These are phyloP conservation scores for Aegilops tauschii DNA, from an alignment of 176 grass and related monocot genomes.

Conservation along the genomic window DNA sequence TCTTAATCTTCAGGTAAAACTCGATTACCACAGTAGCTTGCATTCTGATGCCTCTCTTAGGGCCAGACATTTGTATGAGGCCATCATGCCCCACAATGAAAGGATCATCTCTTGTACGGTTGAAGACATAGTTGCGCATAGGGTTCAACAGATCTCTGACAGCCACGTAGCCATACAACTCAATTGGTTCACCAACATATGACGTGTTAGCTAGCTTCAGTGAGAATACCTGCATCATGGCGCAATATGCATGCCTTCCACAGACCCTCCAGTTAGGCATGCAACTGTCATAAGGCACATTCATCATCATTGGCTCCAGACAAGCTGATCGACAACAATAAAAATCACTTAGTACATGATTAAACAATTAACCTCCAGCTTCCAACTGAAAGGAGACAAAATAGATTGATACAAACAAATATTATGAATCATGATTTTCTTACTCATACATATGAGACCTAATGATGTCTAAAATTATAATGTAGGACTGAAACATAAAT, in stretches of 20 bases:
- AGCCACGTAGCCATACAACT: not conserved
- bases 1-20: not conserved
- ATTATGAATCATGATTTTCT: too few species aligned
- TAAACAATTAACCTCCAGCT: too few species aligned
- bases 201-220: not conserved
- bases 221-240: too few species aligned
- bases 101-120: not conserved
- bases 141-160: not conserved
- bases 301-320: not conserved
- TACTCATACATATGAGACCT: too few species aligned
- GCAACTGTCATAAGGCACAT: not conserved
- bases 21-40: not conserved
- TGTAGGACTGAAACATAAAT: too few species aligned
- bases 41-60: not conserved
- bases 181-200: not conserved
- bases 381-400: not conserved
- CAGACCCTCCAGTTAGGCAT: not conserved
- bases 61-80: not conserved
- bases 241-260: too few species aligned
- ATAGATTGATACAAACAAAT: too few species aligned
- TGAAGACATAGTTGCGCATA: not conserved
- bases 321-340: not conserved
- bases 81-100: not conserved
- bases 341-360: not conserved
- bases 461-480: too few species aligned